Conservation (phyloP, 495 filamentous ascomycete species). For the Penicillium cataractarum region DNA sequence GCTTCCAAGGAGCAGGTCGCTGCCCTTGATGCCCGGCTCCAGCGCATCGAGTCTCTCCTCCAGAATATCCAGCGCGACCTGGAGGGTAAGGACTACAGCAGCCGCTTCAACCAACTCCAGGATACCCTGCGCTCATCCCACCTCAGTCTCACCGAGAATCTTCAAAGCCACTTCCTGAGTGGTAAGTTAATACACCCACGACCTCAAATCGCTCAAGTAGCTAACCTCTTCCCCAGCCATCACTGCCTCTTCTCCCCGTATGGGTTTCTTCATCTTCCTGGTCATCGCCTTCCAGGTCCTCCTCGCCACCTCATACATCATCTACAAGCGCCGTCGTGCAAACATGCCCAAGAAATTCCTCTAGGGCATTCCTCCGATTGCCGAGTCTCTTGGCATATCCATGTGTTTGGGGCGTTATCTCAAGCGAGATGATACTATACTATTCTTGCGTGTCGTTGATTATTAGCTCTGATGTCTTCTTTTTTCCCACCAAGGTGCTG, state of each 20-base stretch:
- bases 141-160: slow-evolving; percentile 60
- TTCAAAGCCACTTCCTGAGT: slow-evolving; percentile 40
- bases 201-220: background rate
- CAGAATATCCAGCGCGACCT: slow-evolving; percentile 65
- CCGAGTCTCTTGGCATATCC: background rate
- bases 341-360: slow-evolving; percentile 91
- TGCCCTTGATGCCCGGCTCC: slow-evolving; percentile 54
- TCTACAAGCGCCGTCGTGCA: slow-evolving; percentile 80
- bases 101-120: slow-evolving; percentile 71
- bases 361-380: slow-evolving; percentile 39
- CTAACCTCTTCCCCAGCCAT: slow-evolving; percentile 54
- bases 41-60: slow-evolving; percentile 61
- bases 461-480: slow-evolving; percentile 18
- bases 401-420: background rate
- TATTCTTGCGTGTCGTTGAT: slow-evolving; percentile 23
- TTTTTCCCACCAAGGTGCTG: background rate
- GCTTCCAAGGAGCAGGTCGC: slow-evolving; percentile 57
- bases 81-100: slow-evolving; percentile 71
- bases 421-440: slow-evolving; percentile 6
- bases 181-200: slow-evolving; percentile 27
- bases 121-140: slow-evolving; percentile 74
- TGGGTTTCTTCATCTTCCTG: slow-evolving; percentile 73
- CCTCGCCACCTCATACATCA: slow-evolving; percentile 67
- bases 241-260: slow-evolving; percentile 60
- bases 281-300: slow-evolving; percentile 77